These are phyloP conservation scores for Malus hybrid DNA, from an alignment of 331 rosid genomes.

Conservation along the genomic window DNA sequence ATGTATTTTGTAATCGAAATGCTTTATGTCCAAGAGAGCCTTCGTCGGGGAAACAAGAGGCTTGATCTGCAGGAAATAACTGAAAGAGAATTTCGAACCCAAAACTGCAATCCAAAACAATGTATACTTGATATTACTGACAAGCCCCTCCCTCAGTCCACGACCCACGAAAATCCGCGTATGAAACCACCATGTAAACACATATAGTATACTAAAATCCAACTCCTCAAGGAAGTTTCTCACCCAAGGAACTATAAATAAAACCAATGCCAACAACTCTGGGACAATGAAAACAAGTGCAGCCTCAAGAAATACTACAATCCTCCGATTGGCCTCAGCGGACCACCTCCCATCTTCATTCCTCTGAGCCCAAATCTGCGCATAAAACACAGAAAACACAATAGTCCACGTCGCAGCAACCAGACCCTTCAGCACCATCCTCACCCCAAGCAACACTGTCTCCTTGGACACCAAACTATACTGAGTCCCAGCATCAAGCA, in stretches of 20 bases:
- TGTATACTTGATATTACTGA: constrained; percentile 65
- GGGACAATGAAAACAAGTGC: constrained; percentile 62
- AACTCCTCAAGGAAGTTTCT: constrained; percentile 61
- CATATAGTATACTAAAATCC: constrained; percentile 52
- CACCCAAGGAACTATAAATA: constrained; percentile 69
- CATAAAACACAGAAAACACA: constrained; percentile 64
- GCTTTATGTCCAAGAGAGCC: constrained; percentile 39
- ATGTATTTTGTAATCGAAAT: constrained; percentile 45
- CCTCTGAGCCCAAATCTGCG: constrained; percentile 65
- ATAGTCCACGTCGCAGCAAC: constrained; percentile 71
- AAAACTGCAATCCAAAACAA: constrained; percentile 61
- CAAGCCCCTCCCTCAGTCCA: constrained; percentile 72
- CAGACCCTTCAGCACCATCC: constrained; percentile 72
- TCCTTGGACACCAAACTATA: constrained; percentile 84
- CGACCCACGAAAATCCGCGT: constrained; percentile 85
- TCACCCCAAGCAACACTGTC: constrained; percentile 64
- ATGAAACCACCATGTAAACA: constrained; percentile 88
- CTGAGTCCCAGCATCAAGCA: constrained; percentile 94
- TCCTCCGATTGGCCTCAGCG: constrained; percentile 48
- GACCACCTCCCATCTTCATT: constrained; percentile 56
- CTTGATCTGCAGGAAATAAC: constrained; percentile 82
- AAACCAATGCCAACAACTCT: constrained; percentile 56
- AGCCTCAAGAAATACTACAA: constrained; percentile 49
- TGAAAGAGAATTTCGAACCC: constrained; percentile 73
- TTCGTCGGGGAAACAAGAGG: constrained; percentile 83